phyloP scores from a whole-genome alignment of 257 asterid genomes.

The Rehmannia glutinosa region DNA sequence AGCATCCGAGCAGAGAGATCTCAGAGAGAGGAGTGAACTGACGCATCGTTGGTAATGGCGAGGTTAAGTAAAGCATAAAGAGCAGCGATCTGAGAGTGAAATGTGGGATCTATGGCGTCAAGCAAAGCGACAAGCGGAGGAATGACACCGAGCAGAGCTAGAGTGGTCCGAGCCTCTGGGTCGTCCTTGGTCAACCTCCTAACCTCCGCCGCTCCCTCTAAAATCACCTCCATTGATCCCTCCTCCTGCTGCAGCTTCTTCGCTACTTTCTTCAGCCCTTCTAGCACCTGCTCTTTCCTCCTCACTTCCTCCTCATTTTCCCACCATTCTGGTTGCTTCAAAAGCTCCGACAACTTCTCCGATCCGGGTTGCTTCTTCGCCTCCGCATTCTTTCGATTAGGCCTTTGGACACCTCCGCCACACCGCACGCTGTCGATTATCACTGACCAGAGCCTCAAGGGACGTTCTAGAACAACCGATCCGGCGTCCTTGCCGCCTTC shows the following conservation, averaged over 20 bases:
- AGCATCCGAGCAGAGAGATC: neutral
- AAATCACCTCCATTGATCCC: constrained; percentile 13
- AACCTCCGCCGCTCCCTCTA: constrained; percentile 73
- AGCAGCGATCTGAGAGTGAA: constrained; percentile 52
- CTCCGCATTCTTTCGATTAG: constrained; percentile 22
- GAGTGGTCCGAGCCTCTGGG: constrained; percentile 56
- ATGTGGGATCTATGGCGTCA: constrained; percentile 42
- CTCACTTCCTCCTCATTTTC: constrained; percentile 53
- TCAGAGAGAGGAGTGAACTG: constrained; percentile 6
- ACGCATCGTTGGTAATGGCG: constrained; percentile 66
- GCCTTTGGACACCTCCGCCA: constrained; percentile 43
- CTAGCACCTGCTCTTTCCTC: constrained; percentile 53
- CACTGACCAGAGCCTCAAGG: constrained; percentile 55
- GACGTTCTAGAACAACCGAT: constrained; percentile 59
- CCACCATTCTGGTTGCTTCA: constrained; percentile 61
- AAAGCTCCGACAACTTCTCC: constrained; percentile 61
- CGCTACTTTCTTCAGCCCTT: constrained; percentile 52
- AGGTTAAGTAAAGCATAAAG: constrained; percentile 85
- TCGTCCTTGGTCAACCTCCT: constrained; percentile 65
- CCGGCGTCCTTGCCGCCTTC: constrained; percentile 36
- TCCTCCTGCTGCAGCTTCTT: constrained; percentile 25
- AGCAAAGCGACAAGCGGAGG: constrained; percentile 82
- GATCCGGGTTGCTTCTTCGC: constrained; percentile 36
- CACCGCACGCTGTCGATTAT: constrained; percentile 70
- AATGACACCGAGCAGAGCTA: constrained; percentile 77